Evolutionary conservation across 179 eudicot genomes (phyloP).

Genomic region (Sideroxylon spinosum): DNA sequence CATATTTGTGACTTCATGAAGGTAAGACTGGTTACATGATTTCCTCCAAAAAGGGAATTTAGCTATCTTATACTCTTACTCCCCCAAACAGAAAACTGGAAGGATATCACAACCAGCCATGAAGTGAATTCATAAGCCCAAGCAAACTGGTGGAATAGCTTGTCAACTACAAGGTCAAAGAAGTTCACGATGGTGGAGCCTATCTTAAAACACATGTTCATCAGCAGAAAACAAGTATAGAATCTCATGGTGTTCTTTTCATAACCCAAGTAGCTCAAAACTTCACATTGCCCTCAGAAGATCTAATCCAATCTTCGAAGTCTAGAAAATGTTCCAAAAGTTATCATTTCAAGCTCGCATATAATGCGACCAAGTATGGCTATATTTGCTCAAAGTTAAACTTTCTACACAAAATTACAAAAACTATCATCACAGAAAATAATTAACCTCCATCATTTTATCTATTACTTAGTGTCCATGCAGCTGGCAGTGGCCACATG

Average conservation of each 20-base stretch:
- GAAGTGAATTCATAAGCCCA: not conserved
- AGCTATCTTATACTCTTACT: not conserved
- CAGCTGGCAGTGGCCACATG: not conserved
- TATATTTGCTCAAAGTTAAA: not conserved
- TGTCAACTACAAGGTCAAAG: not conserved
- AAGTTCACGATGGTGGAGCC: not conserved
- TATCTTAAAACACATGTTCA: not conserved
- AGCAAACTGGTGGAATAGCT: constrained; percentile 8
- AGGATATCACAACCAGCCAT: not conserved
- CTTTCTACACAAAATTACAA: not conserved
- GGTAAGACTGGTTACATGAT: not conserved
- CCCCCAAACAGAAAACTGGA: not conserved
- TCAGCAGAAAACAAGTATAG: not conserved
- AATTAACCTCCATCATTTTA: not conserved
- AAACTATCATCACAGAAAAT: not conserved
- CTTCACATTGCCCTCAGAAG: not conserved
- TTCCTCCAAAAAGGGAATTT: too few species aligned
- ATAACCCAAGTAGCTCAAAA: not conserved
- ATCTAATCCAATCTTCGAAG: not conserved
- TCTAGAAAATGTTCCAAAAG: not conserved
- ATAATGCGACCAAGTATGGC: not conserved
- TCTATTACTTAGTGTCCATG: not conserved
- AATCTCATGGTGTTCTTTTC: not conserved
- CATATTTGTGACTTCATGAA: not conserved
- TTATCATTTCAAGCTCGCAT: too few species aligned